phyloP scores from a whole-genome alignment of 176 grass and related monocot genomes.

The Poa annua region DNA sequence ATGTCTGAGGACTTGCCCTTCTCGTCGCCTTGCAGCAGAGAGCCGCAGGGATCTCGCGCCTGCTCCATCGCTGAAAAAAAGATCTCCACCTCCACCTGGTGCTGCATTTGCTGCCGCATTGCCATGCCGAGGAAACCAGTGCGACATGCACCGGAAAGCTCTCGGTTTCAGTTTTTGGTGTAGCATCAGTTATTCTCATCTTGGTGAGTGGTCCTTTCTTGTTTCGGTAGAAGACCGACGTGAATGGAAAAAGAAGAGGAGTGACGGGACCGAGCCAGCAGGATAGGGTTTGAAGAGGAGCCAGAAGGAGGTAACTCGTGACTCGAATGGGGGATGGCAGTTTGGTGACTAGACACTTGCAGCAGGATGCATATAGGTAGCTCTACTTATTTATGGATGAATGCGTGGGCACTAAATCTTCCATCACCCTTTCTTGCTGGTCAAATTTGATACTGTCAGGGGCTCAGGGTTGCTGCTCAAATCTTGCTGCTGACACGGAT shows the following conservation, averaged over 20 bases:
- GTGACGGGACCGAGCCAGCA: too few species aligned
- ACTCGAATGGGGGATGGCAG: not conserved
- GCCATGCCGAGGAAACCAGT: not conserved
- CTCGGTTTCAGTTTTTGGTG: not conserved
- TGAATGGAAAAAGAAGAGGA: not conserved
- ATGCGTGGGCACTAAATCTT: not conserved
- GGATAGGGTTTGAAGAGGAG: not conserved
- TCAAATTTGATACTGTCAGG: slow-evolving; percentile 23
- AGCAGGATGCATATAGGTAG: not conserved
- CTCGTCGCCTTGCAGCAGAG: slow-evolving; percentile 9
- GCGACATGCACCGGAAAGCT: not conserved
- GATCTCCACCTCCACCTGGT: not conserved
- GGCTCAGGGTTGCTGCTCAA: not conserved
- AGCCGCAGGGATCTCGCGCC: not conserved
- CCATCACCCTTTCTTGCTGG: not conserved
- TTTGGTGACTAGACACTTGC: slow-evolving; percentile 22
- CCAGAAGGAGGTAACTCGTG: not conserved
- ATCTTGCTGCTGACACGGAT: too few species aligned
- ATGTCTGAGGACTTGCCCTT: slow-evolving; percentile 28
- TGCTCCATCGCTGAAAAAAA: not conserved
- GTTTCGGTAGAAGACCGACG: not conserved
- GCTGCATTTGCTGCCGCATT: too few species aligned
- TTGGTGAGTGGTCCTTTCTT: not conserved
- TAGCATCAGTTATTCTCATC: not conserved
- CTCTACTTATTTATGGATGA: not conserved